Evolutionary conservation across 2,329 filamentous ascomycete genomes (phyloP), one percentile per base, ranked within the genome.

Genomic region (Hymenoscyphus occultus): DNA sequence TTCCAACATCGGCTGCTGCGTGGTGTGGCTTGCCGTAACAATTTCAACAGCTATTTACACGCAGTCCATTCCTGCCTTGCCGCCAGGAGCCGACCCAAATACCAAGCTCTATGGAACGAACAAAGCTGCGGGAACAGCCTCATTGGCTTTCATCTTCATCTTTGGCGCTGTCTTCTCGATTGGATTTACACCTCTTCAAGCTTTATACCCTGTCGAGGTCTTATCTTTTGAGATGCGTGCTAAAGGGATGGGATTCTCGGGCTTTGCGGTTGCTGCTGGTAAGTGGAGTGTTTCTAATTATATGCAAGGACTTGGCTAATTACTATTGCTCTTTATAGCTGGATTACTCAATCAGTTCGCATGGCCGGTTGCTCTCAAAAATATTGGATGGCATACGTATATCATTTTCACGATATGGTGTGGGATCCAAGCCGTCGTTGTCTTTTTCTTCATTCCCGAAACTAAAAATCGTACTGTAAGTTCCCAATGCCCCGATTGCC

Each of bases 371-470:
- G 77, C 81, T 2, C 75, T 85, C 48, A 75, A 80, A 32, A 77
- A 80, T 60, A 84, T 86, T 59, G 78, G 77, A 0, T 86, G 82
- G 82, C 79, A 80, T 67, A 83, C 81, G 0, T 85, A 85, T 70
- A 84, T 86, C 62, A 74, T 82, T 39, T 84, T 84, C 69, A 79
- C 76, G 14, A 61, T 77, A 51, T 82, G 80, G 80, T 78, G 77
- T 67, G 74, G 76, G 4, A 70, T 80, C 62, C 78, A 81, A 69
- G 69, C 77, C 3, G 19, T 67, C 12, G 71, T 80, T 3, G 78
- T 84, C 1, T 85, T 80, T 71, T 79, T 84, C 68, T 76, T 83
- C 16, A 80, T 82, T 22, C 80, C 81, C 0, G 82, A 83, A 69
- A 83, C 81, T 1, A 80, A 80, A 70, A 78, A 78, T 56, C 77